Evolutionary conservation across 2,329 filamentous ascomycete genomes (phyloP).

Genomic region (Dryadomyces quercivorus): DNA sequence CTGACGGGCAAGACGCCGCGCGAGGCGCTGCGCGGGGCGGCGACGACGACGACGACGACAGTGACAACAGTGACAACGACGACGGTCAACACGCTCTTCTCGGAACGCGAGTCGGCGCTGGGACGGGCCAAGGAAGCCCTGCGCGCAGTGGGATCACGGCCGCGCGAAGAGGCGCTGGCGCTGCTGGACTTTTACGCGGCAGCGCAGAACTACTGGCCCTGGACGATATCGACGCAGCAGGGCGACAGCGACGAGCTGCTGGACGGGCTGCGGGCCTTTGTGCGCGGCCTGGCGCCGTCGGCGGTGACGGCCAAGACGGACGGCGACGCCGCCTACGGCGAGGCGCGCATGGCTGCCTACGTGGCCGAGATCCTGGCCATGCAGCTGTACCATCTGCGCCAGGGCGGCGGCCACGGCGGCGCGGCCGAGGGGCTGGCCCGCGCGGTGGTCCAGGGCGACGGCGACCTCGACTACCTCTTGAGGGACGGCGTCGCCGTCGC

Average conservation of each 20-base stretch:
- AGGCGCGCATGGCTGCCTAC: slow-evolving; percentile 64
- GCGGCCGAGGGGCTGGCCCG: slow-evolving; percentile 54
- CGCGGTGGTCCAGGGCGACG: slow-evolving; percentile 40
- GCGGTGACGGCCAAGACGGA: slow-evolving; percentile 41
- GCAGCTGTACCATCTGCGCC: slow-evolving; percentile 76
- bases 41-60: slow-evolving; percentile 12
- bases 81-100: slow-evolving; percentile 24
- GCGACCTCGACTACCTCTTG: slow-evolving; percentile 65
- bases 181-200: slow-evolving; percentile 79
- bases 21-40: slow-evolving; percentile 50
- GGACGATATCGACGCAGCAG: slow-evolving; percentile 73
- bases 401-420: slow-evolving; percentile 31
- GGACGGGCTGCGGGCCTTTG: slow-evolving; percentile 56
- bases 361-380: slow-evolving; percentile 83
- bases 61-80: slow-evolving; percentile 20
- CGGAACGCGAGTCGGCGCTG: slow-evolving; percentile 51
- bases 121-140: slow-evolving; percentile 61
- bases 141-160: slow-evolving; percentile 49
- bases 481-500: slow-evolving; percentile 67
- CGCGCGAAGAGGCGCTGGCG: slow-evolving; percentile 54
- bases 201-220: slow-evolving; percentile 90
- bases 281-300: slow-evolving; percentile 44
- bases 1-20: slow-evolving; percentile 79
- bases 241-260: slow-evolving; percentile 55
- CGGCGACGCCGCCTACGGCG: slow-evolving; percentile 43